These are phyloP conservation scores for Pleurotus platypus DNA, from an alignment of 768 basidiomycete genomes.

Conservation along the genomic window DNA sequence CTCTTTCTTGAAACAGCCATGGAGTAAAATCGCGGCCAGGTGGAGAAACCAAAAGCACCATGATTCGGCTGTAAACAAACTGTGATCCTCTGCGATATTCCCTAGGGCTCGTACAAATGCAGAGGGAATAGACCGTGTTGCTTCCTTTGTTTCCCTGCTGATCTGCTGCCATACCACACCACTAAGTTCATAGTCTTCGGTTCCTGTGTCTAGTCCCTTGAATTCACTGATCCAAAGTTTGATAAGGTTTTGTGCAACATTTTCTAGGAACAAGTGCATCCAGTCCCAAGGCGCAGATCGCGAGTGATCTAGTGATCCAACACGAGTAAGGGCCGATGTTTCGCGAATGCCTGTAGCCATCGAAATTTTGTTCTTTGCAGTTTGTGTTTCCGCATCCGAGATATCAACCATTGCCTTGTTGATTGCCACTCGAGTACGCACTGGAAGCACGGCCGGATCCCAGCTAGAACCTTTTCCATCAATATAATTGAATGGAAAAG, in stretches of 20 bases:
- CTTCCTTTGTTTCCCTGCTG: constrained; percentile 24
- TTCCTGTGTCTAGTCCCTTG: constrained; percentile 30
- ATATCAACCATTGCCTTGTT: neutral
- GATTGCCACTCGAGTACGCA: constrained; percentile 17
- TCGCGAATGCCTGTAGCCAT: constrained; percentile 27
- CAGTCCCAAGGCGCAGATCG: constrained; percentile 34
- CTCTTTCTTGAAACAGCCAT: constrained; percentile 18
- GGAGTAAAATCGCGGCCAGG: constrained; percentile 33
- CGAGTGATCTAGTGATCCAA: constrained; percentile 25
- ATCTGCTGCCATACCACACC: constrained; percentile 28
- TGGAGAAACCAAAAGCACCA: constrained; percentile 35
- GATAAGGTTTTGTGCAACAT: constrained; percentile 32
- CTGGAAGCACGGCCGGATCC: constrained; percentile 17
- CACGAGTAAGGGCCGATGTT: constrained; percentile 18
- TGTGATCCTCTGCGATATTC: constrained; percentile 21
- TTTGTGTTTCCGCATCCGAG: neutral
- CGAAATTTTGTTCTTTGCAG: constrained; percentile 10
- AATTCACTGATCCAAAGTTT: constrained; percentile 37
- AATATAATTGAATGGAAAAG: constrained; percentile 2
- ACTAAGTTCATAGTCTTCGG: constrained; percentile 18
- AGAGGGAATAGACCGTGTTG: constrained; percentile 25
- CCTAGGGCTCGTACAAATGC: constrained; percentile 24
- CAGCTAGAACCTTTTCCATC: neutral
- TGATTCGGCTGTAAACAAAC: constrained; percentile 29
- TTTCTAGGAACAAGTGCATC: constrained; percentile 44